phyloP scores from a whole-genome alignment of 148 eudicot genomes.

The Arctostaphylos glauca region DNA sequence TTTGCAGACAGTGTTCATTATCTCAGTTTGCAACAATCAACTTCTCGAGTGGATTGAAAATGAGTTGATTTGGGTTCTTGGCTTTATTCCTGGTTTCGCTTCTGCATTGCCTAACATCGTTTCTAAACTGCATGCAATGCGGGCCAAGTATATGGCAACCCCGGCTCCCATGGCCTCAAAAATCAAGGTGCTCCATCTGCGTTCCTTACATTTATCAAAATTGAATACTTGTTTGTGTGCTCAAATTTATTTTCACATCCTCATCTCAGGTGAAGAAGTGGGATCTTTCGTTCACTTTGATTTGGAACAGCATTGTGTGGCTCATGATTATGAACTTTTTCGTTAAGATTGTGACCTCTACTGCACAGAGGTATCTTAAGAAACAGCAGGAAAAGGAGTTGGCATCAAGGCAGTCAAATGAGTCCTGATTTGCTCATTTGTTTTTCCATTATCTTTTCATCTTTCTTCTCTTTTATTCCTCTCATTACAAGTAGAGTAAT shows the following conservation, averaged over 20 bases:
- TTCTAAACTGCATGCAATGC: constrained; percentile 69
- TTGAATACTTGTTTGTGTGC: background rate
- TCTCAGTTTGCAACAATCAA: constrained; percentile 93
- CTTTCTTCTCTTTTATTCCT: background rate
- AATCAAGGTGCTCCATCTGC: constrained; percentile 44
- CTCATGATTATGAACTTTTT: constrained; percentile 27
- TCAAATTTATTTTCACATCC: background rate
- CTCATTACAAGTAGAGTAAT: constrained; percentile 10
- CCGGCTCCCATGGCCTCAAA: constrained; percentile 56
- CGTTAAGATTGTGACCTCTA: constrained; percentile 22
- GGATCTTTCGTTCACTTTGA: constrained; percentile 22
- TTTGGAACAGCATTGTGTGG: constrained; percentile 28
- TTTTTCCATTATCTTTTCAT: background rate
- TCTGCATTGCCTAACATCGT: constrained; percentile 56
- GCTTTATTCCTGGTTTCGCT: constrained; percentile 72
- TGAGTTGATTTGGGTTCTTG: constrained; percentile 77
- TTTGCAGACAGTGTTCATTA: constrained; percentile 83
- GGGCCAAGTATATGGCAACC: constrained; percentile 75
- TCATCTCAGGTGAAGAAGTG: constrained; percentile 19
- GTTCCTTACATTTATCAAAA: background rate
- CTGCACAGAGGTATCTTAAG: constrained; percentile 25
- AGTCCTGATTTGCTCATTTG: constrained; percentile 10
- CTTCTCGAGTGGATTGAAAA: constrained; percentile 94
- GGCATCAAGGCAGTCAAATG: constrained; percentile 12
- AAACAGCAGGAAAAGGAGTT: constrained; percentile 24